These are phyloP conservation scores for Tulasnella sp. DNA, from an alignment of 768 basidiomycete species.

Conservation along the genomic window DNA sequence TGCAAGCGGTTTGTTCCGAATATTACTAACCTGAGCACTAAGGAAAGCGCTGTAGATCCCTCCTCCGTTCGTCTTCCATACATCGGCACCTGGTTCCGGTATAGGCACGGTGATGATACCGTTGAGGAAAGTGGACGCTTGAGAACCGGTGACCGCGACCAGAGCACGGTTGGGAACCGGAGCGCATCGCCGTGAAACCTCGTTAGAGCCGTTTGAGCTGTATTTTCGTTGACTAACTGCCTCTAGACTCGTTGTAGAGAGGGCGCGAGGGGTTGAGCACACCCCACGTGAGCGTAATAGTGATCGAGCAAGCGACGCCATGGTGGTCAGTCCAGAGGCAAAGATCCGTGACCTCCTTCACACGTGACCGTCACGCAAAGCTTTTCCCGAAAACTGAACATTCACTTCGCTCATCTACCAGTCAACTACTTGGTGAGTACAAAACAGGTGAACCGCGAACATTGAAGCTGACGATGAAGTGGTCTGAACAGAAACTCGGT, in stretches of 20 bases:
- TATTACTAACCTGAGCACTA: slow-evolving; percentile 56
- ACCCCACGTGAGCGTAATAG: neutral
- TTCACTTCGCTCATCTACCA: neutral
- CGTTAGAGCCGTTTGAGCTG: slow-evolving; percentile 23
- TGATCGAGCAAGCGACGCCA: neutral
- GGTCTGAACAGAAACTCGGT: neutral
- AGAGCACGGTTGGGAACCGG: slow-evolving; percentile 54
- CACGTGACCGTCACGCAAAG: neutral
- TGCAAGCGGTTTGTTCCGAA: neutral
- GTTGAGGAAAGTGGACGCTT: slow-evolving; percentile 67
- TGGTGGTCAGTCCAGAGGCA: slow-evolving; percentile 2
- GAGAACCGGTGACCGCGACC: slow-evolving; percentile 67
- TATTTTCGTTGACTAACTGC: slow-evolving; percentile 1
- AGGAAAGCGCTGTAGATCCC: slow-evolving; percentile 64
- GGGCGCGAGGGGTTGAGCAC: neutral
- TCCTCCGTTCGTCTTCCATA: slow-evolving; percentile 20
- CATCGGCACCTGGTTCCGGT: slow-evolving; percentile 24
- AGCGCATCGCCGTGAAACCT: slow-evolving; percentile 35
- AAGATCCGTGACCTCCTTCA: neutral
- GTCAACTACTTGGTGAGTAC: neutral
- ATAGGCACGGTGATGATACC: slow-evolving; percentile 53
- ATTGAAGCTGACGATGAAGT: neutral
- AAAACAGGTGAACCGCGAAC: neutral
- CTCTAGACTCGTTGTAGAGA: neutral
- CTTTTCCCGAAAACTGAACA: neutral